These are phyloP conservation scores for Roridomyces roridus DNA, from an alignment of 768 basidiomycete genomes.

Conservation along the genomic window DNA sequence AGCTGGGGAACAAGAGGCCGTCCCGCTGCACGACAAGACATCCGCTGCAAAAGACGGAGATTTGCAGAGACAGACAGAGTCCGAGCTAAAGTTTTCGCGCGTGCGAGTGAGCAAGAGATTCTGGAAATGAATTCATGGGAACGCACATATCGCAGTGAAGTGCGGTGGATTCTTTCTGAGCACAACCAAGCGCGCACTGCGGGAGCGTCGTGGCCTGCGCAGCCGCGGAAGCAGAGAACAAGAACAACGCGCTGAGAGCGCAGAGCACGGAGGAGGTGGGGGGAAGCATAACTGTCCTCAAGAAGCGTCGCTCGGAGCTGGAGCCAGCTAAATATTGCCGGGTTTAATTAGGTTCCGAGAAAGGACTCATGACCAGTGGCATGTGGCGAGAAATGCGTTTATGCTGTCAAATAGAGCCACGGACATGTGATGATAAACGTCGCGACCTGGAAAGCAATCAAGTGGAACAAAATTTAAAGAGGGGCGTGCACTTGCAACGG, in stretches of 20 bases:
- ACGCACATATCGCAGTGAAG: constrained; percentile 10
- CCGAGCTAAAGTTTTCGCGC: background rate
- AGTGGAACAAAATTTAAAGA: too few relatives aligned
- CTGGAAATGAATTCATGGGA: background rate
- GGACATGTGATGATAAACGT: too few relatives aligned
- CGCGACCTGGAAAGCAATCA: too few relatives aligned
- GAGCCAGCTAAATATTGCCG: too few relatives aligned
- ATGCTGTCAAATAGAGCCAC: too few relatives aligned
- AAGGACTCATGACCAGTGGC: too few relatives aligned
- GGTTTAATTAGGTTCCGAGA: too few relatives aligned
- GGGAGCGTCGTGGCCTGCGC: constrained; percentile 10
- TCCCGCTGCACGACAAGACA: constrained; percentile 12
- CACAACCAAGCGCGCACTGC: constrained; percentile 15
- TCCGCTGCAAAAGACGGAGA: constrained; percentile 10
- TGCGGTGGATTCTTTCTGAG: constrained; percentile 1
- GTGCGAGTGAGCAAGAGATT: background rate
- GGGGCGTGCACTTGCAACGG: too few relatives aligned
- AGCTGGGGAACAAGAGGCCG: constrained; percentile 9
- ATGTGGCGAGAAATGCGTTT: too few relatives aligned
- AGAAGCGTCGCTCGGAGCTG: too few relatives aligned
- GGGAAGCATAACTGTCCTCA: too few relatives aligned
- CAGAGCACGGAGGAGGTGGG: background rate
- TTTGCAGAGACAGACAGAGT: constrained; percentile 15
- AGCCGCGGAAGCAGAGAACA: background rate
- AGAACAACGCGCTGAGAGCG: background rate